Percentiles rank a stretch among this genome's conserved stretches.
Evolutionary conservation across 352 stramenopile genomes (phyloP).

Genomic region (Globisporangium spiculum): DNA sequence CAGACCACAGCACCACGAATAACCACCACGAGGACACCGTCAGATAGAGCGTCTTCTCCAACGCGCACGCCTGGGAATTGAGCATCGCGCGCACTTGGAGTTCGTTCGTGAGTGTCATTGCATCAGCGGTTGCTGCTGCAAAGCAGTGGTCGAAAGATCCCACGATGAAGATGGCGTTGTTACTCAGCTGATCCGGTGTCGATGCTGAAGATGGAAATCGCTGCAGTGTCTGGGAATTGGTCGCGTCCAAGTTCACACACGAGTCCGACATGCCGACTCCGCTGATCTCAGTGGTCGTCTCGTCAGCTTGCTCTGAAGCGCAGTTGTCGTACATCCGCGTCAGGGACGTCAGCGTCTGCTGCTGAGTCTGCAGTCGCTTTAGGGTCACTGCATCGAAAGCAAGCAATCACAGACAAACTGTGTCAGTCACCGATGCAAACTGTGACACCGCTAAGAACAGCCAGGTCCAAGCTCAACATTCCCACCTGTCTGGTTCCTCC

Average conservation of each 20-base stretch:
- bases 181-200: background rate
- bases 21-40: slow-evolving; percentile 62
- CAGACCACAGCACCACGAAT: slow-evolving; percentile 38
- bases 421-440: background rate
- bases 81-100: slow-evolving; percentile 29
- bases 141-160: slow-evolving; percentile 11
- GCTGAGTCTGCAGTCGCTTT: background rate
- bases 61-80: slow-evolving; percentile 38
- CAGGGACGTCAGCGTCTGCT: slow-evolving; percentile 1
- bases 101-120: background rate
- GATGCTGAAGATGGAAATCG: background rate
- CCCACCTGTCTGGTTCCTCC: slow-evolving; percentile 11
- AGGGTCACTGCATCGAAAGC: background rate
- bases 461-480: background rate
- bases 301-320: background rate
- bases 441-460: background rate
- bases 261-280: background rate
- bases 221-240: background rate
- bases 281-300: background rate
- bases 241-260: background rate
- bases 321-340: slow-evolving; percentile 10
- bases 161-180: too few species aligned
- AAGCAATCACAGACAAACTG: background rate
- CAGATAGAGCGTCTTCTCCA: slow-evolving; percentile 64
- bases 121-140: background rate